These are phyloP conservation scores for Royoungia palumana DNA, from an alignment of 768 basidiomycete genomes.

Conservation along the genomic window DNA sequence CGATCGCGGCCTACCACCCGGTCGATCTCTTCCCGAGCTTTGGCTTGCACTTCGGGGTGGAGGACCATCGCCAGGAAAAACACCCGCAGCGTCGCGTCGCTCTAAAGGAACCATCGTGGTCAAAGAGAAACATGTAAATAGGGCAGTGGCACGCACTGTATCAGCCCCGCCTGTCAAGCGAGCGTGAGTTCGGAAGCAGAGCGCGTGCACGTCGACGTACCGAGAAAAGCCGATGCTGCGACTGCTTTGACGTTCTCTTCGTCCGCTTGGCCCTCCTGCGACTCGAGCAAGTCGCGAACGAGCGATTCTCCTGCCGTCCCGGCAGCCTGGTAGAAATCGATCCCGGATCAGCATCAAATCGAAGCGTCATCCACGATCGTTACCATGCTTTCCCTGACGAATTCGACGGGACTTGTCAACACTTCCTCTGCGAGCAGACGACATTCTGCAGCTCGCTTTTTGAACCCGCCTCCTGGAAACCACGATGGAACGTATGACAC, in stretches of 20 bases:
- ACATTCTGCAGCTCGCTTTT: conserved; percentile 14
- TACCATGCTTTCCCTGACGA: conserved; percentile 25
- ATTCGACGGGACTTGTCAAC: conserved; percentile 17
- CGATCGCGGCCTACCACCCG: conserved; percentile 29
- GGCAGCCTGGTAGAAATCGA: conserved; percentile 5
- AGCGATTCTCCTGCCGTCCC: conserved; percentile 23
- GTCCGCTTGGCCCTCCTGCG: neutral
- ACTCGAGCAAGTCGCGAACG: conserved; percentile 18
- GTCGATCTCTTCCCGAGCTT: conserved; percentile 32
- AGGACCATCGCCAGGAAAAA: conserved; percentile 36
- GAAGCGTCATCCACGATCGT: neutral
- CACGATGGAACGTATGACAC: conserved; percentile 31
- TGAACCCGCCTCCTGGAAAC: conserved; percentile 33
- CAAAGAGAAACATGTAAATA: too few relatives aligned
- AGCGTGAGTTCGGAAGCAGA: neutral
- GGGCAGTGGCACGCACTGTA: conserved; percentile 15
- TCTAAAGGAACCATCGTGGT: conserved; percentile 9
- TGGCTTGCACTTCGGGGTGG: conserved; percentile 30
- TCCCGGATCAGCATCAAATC: neutral
- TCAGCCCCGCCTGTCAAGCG: conserved; percentile 23
- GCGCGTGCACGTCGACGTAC: conserved; percentile 3
- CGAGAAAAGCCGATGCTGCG: conserved; percentile 21
- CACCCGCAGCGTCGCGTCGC: conserved; percentile 9
- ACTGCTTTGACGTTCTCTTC: conserved; percentile 22
- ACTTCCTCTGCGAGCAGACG: conserved; percentile 23